Evolutionary conservation across 2,329 filamentous ascomycete genomes (phyloP).

Genomic region (Penicillium digitatum): DNA sequence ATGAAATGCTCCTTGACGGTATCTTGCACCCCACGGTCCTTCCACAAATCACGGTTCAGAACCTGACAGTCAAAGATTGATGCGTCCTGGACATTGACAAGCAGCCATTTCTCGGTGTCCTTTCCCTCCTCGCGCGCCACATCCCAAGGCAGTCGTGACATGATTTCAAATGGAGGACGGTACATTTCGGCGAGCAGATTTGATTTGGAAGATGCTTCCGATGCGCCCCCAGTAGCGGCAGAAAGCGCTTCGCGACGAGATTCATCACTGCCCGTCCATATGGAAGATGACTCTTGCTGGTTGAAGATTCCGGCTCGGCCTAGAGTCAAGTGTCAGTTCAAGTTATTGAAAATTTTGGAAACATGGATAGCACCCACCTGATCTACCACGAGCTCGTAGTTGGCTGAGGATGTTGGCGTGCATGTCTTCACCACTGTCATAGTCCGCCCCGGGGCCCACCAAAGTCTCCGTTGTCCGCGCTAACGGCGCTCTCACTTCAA

Average conservation of each 20-base stretch:
- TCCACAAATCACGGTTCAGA: slow-evolving; percentile 94
- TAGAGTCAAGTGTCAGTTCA: slow-evolving; percentile 18
- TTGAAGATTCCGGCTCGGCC: slow-evolving; percentile 65
- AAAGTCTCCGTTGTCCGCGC: slow-evolving; percentile 87
- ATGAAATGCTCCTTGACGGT: slow-evolving; percentile 88
- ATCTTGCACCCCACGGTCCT: slow-evolving; percentile 72
- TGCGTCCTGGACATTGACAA: slow-evolving; percentile 93
- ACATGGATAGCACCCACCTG: slow-evolving; percentile 27
- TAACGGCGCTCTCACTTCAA: slow-evolving; percentile 81
- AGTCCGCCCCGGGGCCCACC: slow-evolving; percentile 64
- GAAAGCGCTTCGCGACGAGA: slow-evolving; percentile 53
- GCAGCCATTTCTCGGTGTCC: slow-evolving; percentile 84
- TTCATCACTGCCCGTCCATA: slow-evolving; percentile 54
- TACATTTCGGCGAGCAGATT: slow-evolving; percentile 85
- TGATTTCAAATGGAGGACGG: slow-evolving; percentile 85
- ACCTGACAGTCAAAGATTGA: slow-evolving; percentile 92
- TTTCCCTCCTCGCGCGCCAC: slow-evolving; percentile 80
- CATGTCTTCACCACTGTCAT: slow-evolving; percentile 54
- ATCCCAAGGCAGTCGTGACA: slow-evolving; percentile 76
- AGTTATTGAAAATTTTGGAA: background rate
- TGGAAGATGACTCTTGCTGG: slow-evolving; percentile 55
- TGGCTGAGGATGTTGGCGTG: slow-evolving; percentile 63
- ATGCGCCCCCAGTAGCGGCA: slow-evolving; percentile 61
- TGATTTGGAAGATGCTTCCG: slow-evolving; percentile 64
- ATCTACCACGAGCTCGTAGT: slow-evolving; percentile 49